Percentiles rank a stretch among this genome's conserved stretches.
These are phyloP conservation scores for Pseudomicrostroma phylloplanum DNA, from an alignment of 1,284 basidiomycete genomes.

Conservation along the genomic window DNA sequence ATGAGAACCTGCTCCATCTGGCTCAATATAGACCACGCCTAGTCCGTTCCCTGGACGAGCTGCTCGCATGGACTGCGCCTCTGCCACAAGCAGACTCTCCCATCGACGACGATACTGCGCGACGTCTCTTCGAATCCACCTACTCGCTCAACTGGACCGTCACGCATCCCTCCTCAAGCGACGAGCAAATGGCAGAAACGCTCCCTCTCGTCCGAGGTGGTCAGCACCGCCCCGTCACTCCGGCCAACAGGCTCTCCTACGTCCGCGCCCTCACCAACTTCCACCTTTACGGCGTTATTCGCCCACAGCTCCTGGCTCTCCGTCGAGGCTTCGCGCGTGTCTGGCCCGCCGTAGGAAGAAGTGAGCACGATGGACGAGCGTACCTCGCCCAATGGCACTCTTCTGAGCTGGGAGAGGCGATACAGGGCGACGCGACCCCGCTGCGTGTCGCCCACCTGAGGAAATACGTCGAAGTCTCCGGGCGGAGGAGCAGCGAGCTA, in stretches of 20 bases:
- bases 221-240: not conserved
- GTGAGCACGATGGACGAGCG: not conserved
- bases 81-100: no score
- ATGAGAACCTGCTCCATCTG: no score
- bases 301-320: not conserved
- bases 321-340: not conserved
- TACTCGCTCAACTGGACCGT: slow-evolving; percentile 1
- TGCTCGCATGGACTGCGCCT: no score
- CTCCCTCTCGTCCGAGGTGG: not conserved
- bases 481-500: no score
- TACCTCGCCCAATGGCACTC: not conserved
- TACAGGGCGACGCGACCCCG: no score
- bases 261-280: not conserved
- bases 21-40: no score
- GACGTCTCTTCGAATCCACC: not conserved
- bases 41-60: no score
- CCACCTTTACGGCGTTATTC: not conserved
- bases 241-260: not conserved
- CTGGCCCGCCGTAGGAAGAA: not conserved
- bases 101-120: no score
- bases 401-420: no score
- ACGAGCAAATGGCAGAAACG: not conserved
- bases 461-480: no score
- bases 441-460: no score
- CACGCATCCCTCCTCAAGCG: not conserved